Percentiles rank a stretch among this genome's conserved stretches.
These are phyloP conservation scores for Inga laurina DNA, from an alignment of 306 rosid species.

Conservation along the genomic window DNA sequence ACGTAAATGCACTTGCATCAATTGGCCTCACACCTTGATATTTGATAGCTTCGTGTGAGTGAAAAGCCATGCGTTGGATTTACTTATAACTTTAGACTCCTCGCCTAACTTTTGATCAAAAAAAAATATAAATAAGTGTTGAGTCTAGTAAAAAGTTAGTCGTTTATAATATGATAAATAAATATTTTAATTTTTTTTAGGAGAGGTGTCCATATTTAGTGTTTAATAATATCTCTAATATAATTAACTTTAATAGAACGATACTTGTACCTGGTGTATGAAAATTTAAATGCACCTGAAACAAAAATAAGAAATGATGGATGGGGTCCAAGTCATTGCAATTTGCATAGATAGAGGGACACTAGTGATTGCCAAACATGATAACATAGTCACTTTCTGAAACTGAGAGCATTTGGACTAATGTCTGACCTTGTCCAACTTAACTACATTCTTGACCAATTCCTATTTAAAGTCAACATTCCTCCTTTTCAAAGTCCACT, in stretches of 20 bases:
- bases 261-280: no score
- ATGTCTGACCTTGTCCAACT: not conserved
- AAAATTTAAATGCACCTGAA: not conserved
- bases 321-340: not conserved
- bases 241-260: no score
- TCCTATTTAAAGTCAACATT: not conserved
- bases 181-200: no score
- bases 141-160: no score
- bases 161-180: rapidly evolving
- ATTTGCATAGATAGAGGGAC: not conserved
- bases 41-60: no score
- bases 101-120: no score
- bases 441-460: not conserved
- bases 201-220: no score
- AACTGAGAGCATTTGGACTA: not conserved
- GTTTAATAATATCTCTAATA: rapidly evolving
- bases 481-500: not conserved
- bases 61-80: no score
- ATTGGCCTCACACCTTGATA: no score
- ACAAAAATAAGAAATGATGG: not conserved
- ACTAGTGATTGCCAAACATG: not conserved
- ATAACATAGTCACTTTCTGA: not conserved
- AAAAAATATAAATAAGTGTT: no score
- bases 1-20: no score
- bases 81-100: no score